These are phyloP conservation scores for Ceratobasidium sp. DNA, from an alignment of 1,284 basidiomycete species.

Conservation along the genomic window DNA sequence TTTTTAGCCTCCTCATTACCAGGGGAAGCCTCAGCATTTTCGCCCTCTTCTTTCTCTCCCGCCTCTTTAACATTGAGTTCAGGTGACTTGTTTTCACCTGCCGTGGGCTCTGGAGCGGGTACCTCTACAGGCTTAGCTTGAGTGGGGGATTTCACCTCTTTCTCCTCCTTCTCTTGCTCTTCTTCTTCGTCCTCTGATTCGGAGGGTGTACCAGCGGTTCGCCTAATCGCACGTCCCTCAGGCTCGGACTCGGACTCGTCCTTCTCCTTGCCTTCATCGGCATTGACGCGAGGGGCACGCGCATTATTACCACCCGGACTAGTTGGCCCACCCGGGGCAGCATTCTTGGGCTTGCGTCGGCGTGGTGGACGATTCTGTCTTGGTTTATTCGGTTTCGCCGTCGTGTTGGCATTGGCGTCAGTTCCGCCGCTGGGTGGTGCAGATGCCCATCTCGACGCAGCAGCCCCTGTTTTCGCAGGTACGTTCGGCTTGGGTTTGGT, in stretches of 20 bases:
- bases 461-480: not conserved
- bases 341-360: not conserved
- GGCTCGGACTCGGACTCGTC: slow-evolving; percentile 25
- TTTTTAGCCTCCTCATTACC: slow-evolving; percentile 1
- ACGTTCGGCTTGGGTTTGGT: not conserved
- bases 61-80: not conserved
- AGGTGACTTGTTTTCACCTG: not conserved
- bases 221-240: slow-evolving; percentile 13
- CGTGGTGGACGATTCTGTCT: not conserved
- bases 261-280: not conserved
- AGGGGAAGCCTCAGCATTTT: not conserved
- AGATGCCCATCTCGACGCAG: not conserved
- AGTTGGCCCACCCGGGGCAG: not conserved
- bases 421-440: not conserved
- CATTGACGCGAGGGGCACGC: not conserved
- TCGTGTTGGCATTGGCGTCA: too few relatives aligned
- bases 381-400: not conserved
- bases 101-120: slow-evolving; percentile 1
- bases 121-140: slow-evolving; percentile 1
- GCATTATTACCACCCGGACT: too few relatives aligned
- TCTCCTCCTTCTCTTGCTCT: not conserved
- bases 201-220: slow-evolving; percentile 28
- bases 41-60: not conserved
- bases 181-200: slow-evolving; percentile 22
- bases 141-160: slow-evolving; percentile 13